phyloP scores from a whole-genome alignment of 495 filamentous ascomycete species.

The Endocarpon pusillum region DNA sequence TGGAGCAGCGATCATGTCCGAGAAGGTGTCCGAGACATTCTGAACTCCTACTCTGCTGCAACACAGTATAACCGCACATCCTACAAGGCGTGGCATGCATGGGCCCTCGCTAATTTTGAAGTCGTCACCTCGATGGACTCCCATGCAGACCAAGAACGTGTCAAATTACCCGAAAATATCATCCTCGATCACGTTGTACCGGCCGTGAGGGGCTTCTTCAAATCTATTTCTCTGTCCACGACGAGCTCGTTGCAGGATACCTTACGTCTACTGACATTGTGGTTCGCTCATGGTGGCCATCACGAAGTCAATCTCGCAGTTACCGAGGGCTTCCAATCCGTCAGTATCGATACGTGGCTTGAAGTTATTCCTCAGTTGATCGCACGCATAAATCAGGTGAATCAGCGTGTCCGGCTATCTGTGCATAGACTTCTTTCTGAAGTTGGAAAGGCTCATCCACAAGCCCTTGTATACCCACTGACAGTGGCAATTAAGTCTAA shows the following conservation, averaged over 20 bases:
- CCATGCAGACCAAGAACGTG: conserved; percentile 38
- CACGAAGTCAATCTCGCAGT: conserved; percentile 74
- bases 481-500: conserved; percentile 97
- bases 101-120: conserved; percentile 98
- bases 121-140: conserved; percentile 68
- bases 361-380: conserved; percentile 96
- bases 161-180: conserved; percentile 40
- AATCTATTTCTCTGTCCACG: conserved; percentile 79
- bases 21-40: conserved; percentile 45
- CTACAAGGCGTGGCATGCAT: conserved; percentile 98
- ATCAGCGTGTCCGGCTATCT: conserved; percentile 63
- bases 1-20: conserved; percentile 59
- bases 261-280: conserved; percentile 76
- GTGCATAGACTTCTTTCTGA: conserved; percentile 84
- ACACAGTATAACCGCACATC: conserved; percentile 83
- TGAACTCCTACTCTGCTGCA: conserved; percentile 73
- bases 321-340: conserved; percentile 72
- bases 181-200: conserved; percentile 82
- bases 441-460: conserved; percentile 83
- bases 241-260: conserved; percentile 92
- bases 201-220: conserved; percentile 85
- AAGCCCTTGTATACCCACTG: conserved; percentile 97
- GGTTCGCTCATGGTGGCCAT: conserved; percentile 86
- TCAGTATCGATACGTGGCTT: conserved; percentile 95
- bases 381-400: conserved; percentile 90